phyloP scores from a whole-genome alignment of 2,329 filamentous ascomycete species.

The Pseudopyrenochaeta lycopersici region DNA sequence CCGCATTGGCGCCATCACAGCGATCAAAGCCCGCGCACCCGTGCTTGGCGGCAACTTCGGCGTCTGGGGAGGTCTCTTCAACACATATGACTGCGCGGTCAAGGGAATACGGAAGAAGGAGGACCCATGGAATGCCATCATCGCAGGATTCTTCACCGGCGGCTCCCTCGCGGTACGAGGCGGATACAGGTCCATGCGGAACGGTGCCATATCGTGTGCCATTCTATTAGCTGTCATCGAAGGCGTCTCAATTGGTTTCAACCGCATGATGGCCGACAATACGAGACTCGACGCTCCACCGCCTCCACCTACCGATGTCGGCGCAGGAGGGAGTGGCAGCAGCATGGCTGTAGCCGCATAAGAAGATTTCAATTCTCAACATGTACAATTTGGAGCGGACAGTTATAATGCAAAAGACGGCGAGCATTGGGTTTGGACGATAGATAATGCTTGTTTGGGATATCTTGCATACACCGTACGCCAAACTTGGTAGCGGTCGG shows the following conservation, averaged over 20 bases:
- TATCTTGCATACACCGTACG: conserved; percentile 42
- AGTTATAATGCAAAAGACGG: conserved; percentile 22
- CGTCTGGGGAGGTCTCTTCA: conserved; percentile 96
- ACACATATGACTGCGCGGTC: conserved; percentile 94
- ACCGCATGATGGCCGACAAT: conserved; percentile 90
- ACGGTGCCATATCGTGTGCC: conserved; percentile 95
- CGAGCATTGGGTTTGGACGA: conserved; percentile 22
- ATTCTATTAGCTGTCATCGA: conserved; percentile 95
- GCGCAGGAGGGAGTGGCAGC: conserved; percentile 25
- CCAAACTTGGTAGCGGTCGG: conserved; percentile 38
- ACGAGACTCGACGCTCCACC: conserved; percentile 76
- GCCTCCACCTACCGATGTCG: conserved; percentile 50
- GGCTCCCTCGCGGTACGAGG: conserved; percentile 91
- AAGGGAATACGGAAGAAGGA: conserved; percentile 94
- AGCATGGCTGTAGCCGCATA: conserved; percentile 37
- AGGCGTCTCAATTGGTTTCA: conserved; percentile 94
- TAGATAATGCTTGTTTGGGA: conserved; percentile 31
- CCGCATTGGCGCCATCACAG: conserved; percentile 91
- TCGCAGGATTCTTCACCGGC: conserved; percentile 90
- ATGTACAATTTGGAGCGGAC: conserved; percentile 21
- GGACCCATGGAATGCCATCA: conserved; percentile 97
- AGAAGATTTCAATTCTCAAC: conserved; percentile 13
- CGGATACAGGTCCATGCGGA: conserved; percentile 89
- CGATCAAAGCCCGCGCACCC: conserved; percentile 95
- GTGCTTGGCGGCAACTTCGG: conserved; percentile 98